Evolutionary conservation across 2,329 filamentous ascomycete species (phyloP), one percentile per base, ranked within the genome.

Genomic region (Xylaria sp.): DNA sequence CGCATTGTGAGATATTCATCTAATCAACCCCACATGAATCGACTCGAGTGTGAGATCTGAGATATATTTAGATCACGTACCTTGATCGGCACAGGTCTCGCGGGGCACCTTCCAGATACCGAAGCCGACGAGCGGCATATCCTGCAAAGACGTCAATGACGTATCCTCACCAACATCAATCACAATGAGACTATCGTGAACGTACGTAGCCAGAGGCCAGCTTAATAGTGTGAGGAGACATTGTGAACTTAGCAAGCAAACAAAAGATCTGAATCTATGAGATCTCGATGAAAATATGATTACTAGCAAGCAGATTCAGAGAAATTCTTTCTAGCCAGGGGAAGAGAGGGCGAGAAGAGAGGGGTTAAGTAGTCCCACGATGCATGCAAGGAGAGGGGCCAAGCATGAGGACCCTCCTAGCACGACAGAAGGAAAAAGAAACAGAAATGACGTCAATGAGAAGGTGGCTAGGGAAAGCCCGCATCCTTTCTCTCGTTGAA

Each of bases 21-120:
- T 4, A 5, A 30, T 18, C n/a, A 34, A 16, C 5, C 34, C 49
- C 9, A 19, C 54, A 7, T 23, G 13, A 50, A 3, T 49, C 84
- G 83, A 35, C 11, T n/a, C 3, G 11, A 37, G 69, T 81, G 84
- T n/a, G 42, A 46, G 13, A 46, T 11, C 13, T 46, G 10, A 16
- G 42, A 46, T 46, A 16, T 6, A 59, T 81, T 85, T 23, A 80
- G 79, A 61, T 84, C 83, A 58, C 65, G 51, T 60, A 69, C 68
- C 69, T 65, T 71, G 68, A 10, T 73, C 72, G 49, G 72, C 73
- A 19, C 70, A 71, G 47, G 67, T 71, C 52, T 73, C 73, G 23
- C 61, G 66, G 37, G 71, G 71, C 0, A 76, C 73, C 65, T 76
- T 76, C 74, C 75, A 77, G 65, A 76, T 75, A 59, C 75, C 75